A percentile compares a stretch with the other conserved stretches of the same genome.
phyloP scores from a whole-genome alignment of 305 asterid genomes.

The Fraxinus paxiana region DNA sequence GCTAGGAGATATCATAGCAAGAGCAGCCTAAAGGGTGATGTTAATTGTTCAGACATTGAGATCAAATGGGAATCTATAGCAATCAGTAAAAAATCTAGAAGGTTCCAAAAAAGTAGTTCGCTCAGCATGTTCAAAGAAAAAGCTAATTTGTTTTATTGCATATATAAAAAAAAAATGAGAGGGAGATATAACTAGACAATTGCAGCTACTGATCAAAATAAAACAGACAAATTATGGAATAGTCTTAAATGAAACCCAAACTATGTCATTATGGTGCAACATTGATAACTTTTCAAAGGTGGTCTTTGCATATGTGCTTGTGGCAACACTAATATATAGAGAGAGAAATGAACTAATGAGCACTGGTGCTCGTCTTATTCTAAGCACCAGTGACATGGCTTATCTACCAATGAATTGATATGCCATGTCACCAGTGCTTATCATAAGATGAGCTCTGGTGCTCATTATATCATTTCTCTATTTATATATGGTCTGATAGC shows the following conservation, averaged over 20 bases:
- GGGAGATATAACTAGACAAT: not conserved
- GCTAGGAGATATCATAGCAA: constrained; percentile 90
- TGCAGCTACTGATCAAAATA: not conserved
- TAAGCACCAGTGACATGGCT: not conserved
- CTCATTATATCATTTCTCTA: not conserved
- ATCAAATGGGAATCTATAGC: constrained; percentile 18
- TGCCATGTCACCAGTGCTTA: not conserved
- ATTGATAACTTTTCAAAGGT: not conserved
- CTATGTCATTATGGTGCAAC: not conserved
- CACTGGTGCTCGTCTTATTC: not conserved
- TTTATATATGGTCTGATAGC: not conserved
- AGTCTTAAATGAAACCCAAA: not conserved
- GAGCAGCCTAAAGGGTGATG: constrained; percentile 66
- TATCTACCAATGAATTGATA: not conserved
- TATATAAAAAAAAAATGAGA: constrained; percentile 6
- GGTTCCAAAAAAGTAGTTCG: constrained; percentile 7
- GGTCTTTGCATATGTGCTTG: not conserved
- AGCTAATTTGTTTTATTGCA: constrained; percentile 8
- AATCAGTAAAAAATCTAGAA: not conserved
- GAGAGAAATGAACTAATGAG: not conserved
- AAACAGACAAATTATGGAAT: not conserved
- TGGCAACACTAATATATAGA: not conserved
- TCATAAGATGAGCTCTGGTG: not conserved
- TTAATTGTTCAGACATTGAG: constrained; percentile 26
- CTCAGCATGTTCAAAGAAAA: constrained; percentile 12